These are phyloP conservation scores for Nyssa sinensis DNA, from an alignment of 148 eudicot genomes.

Conservation along the genomic window DNA sequence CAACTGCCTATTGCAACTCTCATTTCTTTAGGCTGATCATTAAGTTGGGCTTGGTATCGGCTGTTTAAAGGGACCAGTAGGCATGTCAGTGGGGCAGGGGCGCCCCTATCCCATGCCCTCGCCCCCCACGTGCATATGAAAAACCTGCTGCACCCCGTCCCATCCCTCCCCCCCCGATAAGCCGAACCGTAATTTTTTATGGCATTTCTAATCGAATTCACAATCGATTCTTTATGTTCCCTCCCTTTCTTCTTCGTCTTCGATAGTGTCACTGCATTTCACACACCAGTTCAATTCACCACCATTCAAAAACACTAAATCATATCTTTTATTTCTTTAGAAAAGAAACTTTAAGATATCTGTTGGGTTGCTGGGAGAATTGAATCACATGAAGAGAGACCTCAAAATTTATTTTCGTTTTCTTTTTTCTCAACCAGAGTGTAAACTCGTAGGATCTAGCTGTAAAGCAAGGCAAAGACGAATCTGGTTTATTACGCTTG, in stretches of 20 bases:
- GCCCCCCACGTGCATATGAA: no score
- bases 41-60: no score
- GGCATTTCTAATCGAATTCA: conserved; percentile 69
- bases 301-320: no score
- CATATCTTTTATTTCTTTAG: no score
- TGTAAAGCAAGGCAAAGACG: neutral
- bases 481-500: conserved; percentile 70
- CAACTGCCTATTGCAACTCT: no score
- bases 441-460: neutral
- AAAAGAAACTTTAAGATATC: neutral
- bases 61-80: no score
- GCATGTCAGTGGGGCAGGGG: no score
- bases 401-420: neutral
- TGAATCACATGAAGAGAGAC: neutral
- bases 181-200: conserved; percentile 58
- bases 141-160: no score
- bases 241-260: conserved; percentile 95
- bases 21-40: no score
- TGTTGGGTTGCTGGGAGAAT: neutral
- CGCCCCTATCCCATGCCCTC: no score
- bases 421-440: neutral
- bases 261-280: conserved; percentile 76
- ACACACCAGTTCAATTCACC: neutral
- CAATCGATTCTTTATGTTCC: conserved; percentile 72
- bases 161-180: no score